Conservation (phyloP, 1,139 yeast species). For the Geotrichum candidum region DNA sequence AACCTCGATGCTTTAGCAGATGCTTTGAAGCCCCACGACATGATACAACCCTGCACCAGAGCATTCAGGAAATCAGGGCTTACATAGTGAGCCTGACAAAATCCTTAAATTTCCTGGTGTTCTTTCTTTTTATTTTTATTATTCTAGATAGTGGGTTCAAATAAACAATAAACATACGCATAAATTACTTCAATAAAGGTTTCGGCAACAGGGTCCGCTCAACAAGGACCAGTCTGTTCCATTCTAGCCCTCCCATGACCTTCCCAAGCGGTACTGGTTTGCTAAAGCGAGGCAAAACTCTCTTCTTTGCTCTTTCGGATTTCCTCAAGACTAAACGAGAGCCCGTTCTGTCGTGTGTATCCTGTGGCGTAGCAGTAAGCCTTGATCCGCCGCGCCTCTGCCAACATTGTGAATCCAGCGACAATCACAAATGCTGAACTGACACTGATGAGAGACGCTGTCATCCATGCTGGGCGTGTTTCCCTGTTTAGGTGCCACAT, state of each 20-base stretch:
- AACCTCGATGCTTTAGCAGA: neutral
- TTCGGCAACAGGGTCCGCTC: neutral
- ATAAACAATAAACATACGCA: neutral
- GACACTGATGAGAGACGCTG: constrained; percentile 19
- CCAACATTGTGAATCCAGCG: constrained; percentile 8
- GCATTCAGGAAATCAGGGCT: neutral
- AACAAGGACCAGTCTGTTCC: neutral
- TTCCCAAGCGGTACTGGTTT: neutral
- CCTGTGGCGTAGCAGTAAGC: neutral
- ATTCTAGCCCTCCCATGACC: neutral
- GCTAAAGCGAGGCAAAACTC: neutral
- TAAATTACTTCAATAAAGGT: neutral
- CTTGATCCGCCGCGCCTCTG: constrained; percentile 2
- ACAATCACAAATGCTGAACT: constrained; percentile 17
- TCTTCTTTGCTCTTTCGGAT: neutral
- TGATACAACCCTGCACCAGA: neutral
- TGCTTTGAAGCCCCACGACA: neutral
- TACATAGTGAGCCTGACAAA: too few relatives aligned
- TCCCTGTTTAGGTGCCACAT: constrained; percentile 23
- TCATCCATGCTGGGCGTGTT: constrained; percentile 21
- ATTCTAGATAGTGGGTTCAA: neutral
- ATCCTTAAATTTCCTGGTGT: neutral
- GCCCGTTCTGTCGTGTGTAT: neutral
- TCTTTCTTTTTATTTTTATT: too few relatives aligned
- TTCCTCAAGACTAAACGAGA: neutral